Evolutionary conservation across 2,329 filamentous ascomycete genomes (phyloP).

Genomic region (Nemania serpens): DNA sequence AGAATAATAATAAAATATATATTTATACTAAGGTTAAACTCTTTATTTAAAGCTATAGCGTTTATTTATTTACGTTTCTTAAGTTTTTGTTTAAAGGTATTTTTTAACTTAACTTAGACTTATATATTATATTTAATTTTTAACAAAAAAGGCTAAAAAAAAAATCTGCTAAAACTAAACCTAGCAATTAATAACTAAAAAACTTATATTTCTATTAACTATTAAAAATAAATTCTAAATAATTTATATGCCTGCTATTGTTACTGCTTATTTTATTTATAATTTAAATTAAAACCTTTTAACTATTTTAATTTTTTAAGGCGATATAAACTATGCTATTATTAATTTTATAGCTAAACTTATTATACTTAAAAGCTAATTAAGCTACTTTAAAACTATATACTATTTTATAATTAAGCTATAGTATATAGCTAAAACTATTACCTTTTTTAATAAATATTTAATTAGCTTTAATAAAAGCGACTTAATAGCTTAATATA

Average conservation of each 20-base stretch:
- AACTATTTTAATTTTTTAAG: slow-evolving; percentile 77
- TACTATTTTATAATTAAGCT: slow-evolving; percentile 74
- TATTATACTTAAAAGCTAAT: no score
- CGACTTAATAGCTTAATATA: slow-evolving; percentile 40
- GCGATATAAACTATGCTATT: no score
- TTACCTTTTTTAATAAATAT: slow-evolving; percentile 66
- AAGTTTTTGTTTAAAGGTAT: slow-evolving; percentile 71
- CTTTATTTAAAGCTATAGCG: slow-evolving; percentile 10
- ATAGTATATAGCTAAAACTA: slow-evolving; percentile 58
- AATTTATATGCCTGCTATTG: no score
- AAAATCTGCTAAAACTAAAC: no score
- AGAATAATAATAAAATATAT: slow-evolving; percentile 61
- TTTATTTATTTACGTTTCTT: not conserved
- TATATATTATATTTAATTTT: slow-evolving; percentile 72
- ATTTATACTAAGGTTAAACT: slow-evolving; percentile 70
- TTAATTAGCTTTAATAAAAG: slow-evolving; percentile 54
- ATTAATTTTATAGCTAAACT: no score
- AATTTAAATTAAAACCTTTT: slow-evolving; percentile 69
- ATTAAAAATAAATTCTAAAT: no score
- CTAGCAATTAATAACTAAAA: no score
- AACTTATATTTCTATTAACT: no score
- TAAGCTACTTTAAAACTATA: slow-evolving; percentile 78
- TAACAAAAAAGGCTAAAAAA: no score
- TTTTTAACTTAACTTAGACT: slow-evolving; percentile 66
- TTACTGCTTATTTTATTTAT: slow-evolving; percentile 70